Base-by-base conservation (phyloP, 768 basidiomycete genomes). In the Suillus variegatus region DNA sequence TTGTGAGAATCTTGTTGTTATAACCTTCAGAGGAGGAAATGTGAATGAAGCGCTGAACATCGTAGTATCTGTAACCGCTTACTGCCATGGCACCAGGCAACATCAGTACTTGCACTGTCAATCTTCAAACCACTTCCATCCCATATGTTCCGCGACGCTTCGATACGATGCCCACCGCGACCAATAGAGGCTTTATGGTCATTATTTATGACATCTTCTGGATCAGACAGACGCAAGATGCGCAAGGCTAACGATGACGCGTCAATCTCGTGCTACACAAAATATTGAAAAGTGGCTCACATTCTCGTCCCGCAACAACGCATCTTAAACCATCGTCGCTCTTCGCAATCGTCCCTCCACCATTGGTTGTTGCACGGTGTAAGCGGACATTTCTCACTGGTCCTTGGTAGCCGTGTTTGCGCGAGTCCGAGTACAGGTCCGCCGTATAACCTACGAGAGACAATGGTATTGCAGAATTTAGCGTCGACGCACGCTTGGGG, bases 271-370 rank as follows among this genome's bases (percentile, higher is more conserved):
- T 43, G 18, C 76, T 77, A 61, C 9, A 43, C 32, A 10, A 20
- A 55, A 55, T 47, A 55, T 41, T 60, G 4, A 22, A 14, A 57
- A 1, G 9, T 40, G 49, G 75, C 84, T 67, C 66, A 92, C 92
- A 91, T 80, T 92, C 92, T 75, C 85, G 86, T n/a, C 92, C 91
- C 1, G 91, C 86, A 13, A 93, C 88, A 2, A 86, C 90, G 76
- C 89, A 91, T 70, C 87, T 77, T 44, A 70, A 72, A 1, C 87
- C 88, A 69, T 93, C 91, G 66, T 88, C 87, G 67, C 83, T 88
- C 70, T 84, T 87, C 28, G 90, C 83, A 52, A 94, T 85, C 1
- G 86, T 79, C 0, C 90, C 90, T 41, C 89, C 88, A 58, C 91
- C 90, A 65, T 74, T 79, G 2, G 86, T 76, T 28, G 87, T 84